Evolutionary conservation across 176 grass and related monocot genomes (phyloP).

Genomic region (Typha latifolia): DNA sequence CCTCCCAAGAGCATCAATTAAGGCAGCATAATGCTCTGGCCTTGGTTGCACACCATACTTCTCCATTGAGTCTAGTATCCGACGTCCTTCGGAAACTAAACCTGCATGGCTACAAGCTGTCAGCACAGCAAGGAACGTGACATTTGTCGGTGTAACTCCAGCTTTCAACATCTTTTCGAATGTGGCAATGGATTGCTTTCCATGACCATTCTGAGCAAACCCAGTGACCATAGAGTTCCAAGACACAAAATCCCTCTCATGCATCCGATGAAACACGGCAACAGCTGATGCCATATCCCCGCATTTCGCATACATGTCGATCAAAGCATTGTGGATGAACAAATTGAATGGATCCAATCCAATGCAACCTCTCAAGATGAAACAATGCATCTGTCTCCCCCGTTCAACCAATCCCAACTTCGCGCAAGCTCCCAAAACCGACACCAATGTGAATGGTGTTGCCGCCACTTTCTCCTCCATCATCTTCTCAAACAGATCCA

Average conservation of each 20-base stretch:
- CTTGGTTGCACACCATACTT: constrained; percentile 43
- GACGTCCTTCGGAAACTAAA: constrained; percentile 35
- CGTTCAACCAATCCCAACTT: constrained; percentile 30
- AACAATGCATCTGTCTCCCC: constrained; percentile 57
- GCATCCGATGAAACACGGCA: constrained; percentile 31
- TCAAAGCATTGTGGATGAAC: constrained; percentile 51
- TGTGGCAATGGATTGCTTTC: constrained; percentile 35
- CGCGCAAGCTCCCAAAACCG: constrained; percentile 38
- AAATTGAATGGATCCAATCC: constrained; percentile 50
- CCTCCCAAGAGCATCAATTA: constrained; percentile 57
- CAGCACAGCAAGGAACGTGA: constrained; percentile 63
- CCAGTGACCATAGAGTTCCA: constrained; percentile 76
- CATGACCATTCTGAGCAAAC: constrained; percentile 58
- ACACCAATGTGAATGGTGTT: constrained; percentile 41
- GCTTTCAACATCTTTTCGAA: constrained; percentile 52
- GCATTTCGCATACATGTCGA: constrained; percentile 67
- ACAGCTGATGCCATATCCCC: constrained; percentile 33
- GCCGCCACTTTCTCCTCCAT: constrained; percentile 25
- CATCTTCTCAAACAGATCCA: constrained; percentile 40
- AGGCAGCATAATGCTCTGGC: constrained; percentile 46
- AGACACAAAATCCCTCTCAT: constrained; percentile 39
- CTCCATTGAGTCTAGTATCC: constrained; percentile 49
- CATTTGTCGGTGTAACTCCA: constrained; percentile 43
- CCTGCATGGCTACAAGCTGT: constrained; percentile 61
- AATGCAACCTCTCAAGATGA: constrained; percentile 27